Evolutionary conservation across 1,284 basidiomycete genomes (phyloP).

Genomic region (Filobasidium uniguttulatum): DNA sequence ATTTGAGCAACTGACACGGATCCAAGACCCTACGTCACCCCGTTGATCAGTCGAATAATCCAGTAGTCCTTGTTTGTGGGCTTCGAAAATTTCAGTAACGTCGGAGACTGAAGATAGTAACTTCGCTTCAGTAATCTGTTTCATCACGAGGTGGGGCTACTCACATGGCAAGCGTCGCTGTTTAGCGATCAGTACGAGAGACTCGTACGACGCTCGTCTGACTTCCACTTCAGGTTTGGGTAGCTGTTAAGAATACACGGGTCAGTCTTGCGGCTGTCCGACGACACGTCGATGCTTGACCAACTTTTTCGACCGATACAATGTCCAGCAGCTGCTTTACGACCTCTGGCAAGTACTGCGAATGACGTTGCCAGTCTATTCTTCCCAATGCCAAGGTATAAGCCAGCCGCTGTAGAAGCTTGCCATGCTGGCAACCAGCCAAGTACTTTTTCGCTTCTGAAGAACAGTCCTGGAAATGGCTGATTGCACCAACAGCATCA

Average conservation of each 20-base stretch:
- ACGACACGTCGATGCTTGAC: neutral
- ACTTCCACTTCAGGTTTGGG: slow-evolving; percentile 32
- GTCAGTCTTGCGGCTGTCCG: neutral
- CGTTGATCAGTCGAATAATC: slow-evolving; percentile 91
- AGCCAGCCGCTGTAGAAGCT: slow-evolving; percentile 54
- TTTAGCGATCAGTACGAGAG: slow-evolving; percentile 1
- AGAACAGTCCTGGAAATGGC: slow-evolving; percentile 52
- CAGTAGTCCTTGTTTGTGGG: slow-evolving; percentile 49
- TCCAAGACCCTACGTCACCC: slow-evolving; percentile 96
- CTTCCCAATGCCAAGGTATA: slow-evolving; percentile 61
- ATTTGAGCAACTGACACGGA: slow-evolving; percentile 60
- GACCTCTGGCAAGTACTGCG: slow-evolving; percentile 19
- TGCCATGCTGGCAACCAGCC: slow-evolving; percentile 46
- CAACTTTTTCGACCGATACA: slow-evolving; percentile 7
- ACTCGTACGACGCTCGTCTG: slow-evolving; percentile 16
- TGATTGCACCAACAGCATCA: slow-evolving; percentile 47
- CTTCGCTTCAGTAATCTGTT: neutral
- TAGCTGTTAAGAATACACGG: neutral
- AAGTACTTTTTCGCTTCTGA: slow-evolving; percentile 53
- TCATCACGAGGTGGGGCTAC: neutral
- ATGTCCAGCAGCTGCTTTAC: slow-evolving; percentile 17
- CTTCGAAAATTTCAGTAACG: slow-evolving; percentile 16
- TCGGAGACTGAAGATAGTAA: neutral
- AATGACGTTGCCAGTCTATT: slow-evolving; percentile 47
- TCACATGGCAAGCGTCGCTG: neutral